Base-by-base conservation (phyloP, 1,139 yeast genomes). In the Tardiomyces blankii region DNA sequence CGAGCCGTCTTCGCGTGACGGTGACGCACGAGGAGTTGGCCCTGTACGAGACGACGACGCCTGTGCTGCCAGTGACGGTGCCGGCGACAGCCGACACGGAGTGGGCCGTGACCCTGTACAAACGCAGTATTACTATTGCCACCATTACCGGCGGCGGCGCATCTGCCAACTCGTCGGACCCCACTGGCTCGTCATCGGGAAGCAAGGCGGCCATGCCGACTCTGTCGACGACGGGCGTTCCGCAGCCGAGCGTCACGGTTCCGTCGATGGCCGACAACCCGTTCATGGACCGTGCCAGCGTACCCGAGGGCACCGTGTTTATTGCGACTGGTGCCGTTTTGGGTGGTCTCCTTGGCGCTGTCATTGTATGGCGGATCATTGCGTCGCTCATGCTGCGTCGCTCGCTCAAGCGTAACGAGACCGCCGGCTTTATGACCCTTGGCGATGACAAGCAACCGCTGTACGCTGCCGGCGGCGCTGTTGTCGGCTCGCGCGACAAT, bases 271-370 rank as follows among this genome's bases (percentile, higher is more conserved):
- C 70, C 38, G 57, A 60, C 41, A 84, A 84, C 62, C 95, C 95
- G 11, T 80, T 73, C 57, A 70, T 85, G 35, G 63, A 73, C 51
- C 64, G 70, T 44, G 67, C 76, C 12, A 61, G 58, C 32, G 68
- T 72, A 45, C 84, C 87, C 1, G 70, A 75, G 45, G 94, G 95
- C 1, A 81, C 91, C 0, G 88, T 85, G 2, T 85, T 84, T 63
- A 84, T 85, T 50, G 84, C 85, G 0, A 82, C 83, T 27, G 95
- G 93, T 0, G 70, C 81, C 12, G 70, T 80, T 41, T 77, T 81
- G 2, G 85, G 82, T 1, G 77, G 75, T 23, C 65, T 79, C 14
- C 25, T 45, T 28, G 45, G 46, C 9, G 39, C 46, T 1, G 48
- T 49, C n/a, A 32, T 42, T 9, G 38, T 40, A 7, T 56, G 54